Percentiles rank a stretch among this genome's conserved stretches.
These are phyloP conservation scores for Kwoniella europaea DNA, from an alignment of 768 basidiomycete genomes.

Conservation along the genomic window DNA sequence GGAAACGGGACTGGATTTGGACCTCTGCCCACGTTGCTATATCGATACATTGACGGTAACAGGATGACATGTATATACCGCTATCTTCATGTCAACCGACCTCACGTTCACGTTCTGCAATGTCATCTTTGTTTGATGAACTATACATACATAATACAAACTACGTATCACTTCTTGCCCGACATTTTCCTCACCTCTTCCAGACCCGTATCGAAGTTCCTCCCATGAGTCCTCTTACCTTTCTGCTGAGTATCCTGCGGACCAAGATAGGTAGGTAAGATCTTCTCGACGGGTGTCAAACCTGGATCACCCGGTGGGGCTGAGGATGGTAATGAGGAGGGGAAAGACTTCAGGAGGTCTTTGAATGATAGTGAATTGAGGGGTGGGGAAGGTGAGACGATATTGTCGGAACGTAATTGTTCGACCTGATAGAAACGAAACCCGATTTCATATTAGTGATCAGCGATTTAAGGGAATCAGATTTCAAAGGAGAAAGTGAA, in stretches of 20 bases:
- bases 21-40: too few species aligned
- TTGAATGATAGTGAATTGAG: conserved; percentile 51
- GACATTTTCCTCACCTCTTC: conserved; percentile 40
- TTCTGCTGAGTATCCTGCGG: conserved; percentile 25
- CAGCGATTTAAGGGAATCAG: not conserved
- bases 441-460: not conserved
- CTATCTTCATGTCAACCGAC: too few species aligned
- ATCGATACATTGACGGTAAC: too few species aligned
- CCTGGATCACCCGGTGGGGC: conserved; percentile 57
- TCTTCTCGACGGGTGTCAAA: conserved; percentile 64
- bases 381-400: conserved; percentile 50
- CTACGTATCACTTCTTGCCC: not conserved
- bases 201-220: conserved; percentile 27
- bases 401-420: conserved; percentile 69
- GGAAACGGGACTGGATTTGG: too few species aligned
- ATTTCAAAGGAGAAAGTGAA: not conserved
- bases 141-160: too few species aligned
- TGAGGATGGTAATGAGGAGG: conserved; percentile 45
- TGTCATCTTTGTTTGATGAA: too few species aligned
- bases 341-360: conserved; percentile 49
- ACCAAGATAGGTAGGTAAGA: conserved; percentile 66
- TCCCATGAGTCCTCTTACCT: conserved; percentile 58
- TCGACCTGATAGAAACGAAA: conserved; percentile 61
- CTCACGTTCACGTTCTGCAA: too few species aligned
- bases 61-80: too few species aligned